A percentile compares a stretch with the other conserved stretches of the same genome.
Evolutionary conservation across 768 basidiomycete species (phyloP).

Genomic region (Nevesoporus exiguus): DNA sequence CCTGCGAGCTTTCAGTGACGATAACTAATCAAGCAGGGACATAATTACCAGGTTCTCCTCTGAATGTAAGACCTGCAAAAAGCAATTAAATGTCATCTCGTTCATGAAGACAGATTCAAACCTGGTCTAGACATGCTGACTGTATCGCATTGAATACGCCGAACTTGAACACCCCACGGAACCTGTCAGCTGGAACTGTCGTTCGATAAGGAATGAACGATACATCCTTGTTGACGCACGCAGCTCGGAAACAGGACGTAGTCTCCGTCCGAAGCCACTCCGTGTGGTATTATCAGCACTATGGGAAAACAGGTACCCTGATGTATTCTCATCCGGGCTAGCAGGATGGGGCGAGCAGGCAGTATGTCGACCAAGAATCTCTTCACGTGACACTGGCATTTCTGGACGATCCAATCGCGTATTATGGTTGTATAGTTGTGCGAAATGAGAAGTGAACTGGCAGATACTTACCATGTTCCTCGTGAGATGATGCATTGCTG

Average conservation of each 20-base stretch:
- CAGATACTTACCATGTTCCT: conserved; percentile 2
- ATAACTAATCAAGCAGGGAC: neutral
- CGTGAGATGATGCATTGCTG: neutral
- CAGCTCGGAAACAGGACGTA: conserved; percentile 71
- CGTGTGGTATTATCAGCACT: conserved; percentile 24
- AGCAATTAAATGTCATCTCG: neutral
- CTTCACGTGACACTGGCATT: neutral
- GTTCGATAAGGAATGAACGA: conserved; percentile 1
- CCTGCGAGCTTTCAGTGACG: conserved; percentile 39
- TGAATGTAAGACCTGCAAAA: conserved; percentile 50
- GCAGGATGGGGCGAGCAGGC: neutral
- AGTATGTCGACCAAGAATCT: neutral
- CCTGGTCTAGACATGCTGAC: conserved; percentile 74
- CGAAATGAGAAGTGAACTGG: neutral
- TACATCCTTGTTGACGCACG: conserved; percentile 40
- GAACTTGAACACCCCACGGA: conserved; percentile 81
- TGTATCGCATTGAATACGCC: conserved; percentile 91
- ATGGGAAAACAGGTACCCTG: neutral
- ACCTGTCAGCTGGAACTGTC: conserved; percentile 63
- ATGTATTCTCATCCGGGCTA: neutral
- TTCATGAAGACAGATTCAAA: conserved; percentile 26
- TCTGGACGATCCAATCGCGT: neutral
- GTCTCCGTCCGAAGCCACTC: conserved; percentile 43
- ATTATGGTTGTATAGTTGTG: conserved; percentile 6
- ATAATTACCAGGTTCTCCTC: conserved; percentile 60